phyloP scores from a whole-genome alignment of 495 filamentous ascomycete species.

The Aspergillus bertholletiae region DNA sequence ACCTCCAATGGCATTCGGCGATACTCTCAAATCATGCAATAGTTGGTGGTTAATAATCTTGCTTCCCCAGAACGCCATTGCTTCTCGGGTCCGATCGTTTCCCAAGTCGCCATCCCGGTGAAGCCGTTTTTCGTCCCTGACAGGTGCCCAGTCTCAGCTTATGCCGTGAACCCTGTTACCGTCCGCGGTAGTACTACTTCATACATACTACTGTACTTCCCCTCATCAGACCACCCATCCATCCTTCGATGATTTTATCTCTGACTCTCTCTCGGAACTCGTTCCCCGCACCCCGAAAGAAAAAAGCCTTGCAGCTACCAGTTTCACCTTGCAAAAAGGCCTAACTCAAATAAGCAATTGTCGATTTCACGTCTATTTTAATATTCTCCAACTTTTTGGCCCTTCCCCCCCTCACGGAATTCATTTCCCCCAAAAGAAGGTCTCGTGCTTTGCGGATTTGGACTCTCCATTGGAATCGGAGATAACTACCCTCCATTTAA shows the following conservation, averaged over 20 bases:
- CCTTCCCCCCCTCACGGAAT: neutral
- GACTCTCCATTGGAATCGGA: no score
- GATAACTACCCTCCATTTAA: no score
- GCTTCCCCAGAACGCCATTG: conserved; percentile 2
- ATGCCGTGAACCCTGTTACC: neutral
- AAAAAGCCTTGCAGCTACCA: neutral
- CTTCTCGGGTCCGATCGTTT: conserved; percentile 25
- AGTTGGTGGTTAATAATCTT: conserved; percentile 5
- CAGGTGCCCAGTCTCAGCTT: conserved; percentile 2
- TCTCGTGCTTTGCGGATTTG: no score
- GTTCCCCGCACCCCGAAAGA: conserved; percentile 1
- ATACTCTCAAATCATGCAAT: neutral
- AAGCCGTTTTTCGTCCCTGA: conserved; percentile 17
- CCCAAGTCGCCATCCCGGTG: conserved; percentile 29
- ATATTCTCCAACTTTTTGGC: neutral
- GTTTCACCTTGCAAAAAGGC: neutral
- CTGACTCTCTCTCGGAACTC: conserved; percentile 2
- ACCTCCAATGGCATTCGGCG: neutral
- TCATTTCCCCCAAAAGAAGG: neutral
- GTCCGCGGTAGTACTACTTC: neutral
- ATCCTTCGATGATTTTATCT: neutral
- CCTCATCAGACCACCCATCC: neutral
- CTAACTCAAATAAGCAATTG: neutral
- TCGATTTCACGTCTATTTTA: no score
- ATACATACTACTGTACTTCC: no score